These are phyloP conservation scores for Marchantia paleacea DNA, from an alignment of 225 moss, liverwort and hornwort species.

Conservation along the genomic window DNA sequence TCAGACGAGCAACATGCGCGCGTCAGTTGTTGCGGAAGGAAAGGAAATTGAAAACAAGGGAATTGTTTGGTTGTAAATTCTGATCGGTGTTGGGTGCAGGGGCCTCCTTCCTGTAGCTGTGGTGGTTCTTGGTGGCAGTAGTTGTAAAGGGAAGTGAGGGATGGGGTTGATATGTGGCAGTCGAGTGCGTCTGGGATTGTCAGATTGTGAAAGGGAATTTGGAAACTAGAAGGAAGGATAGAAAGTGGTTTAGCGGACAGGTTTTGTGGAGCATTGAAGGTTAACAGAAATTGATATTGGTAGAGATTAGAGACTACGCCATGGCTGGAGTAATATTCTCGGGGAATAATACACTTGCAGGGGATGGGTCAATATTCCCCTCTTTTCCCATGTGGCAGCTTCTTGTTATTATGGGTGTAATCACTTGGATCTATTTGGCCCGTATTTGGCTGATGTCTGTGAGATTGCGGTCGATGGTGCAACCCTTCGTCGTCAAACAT, in stretches of 20 bases:
- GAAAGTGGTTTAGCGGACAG: not conserved
- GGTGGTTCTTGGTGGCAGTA: not conserved
- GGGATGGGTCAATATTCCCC: constrained; percentile 30
- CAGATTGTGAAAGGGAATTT: too few species aligned
- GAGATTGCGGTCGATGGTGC: constrained; percentile 58
- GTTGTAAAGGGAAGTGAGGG: not conserved
- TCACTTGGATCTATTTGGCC: constrained; percentile 59
- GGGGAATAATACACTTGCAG: constrained; percentile 18
- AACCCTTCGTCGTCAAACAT: constrained; percentile 65
- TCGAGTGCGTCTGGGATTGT: not conserved
- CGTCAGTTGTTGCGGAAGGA: not conserved
- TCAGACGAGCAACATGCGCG: not conserved
- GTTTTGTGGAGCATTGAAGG: not conserved
- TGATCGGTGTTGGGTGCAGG: not conserved
- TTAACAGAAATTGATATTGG: not conserved
- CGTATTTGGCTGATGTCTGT: constrained; percentile 50
- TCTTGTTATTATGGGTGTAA: constrained; percentile 46
- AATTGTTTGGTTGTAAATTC: not conserved
- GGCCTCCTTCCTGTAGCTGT: not conserved
- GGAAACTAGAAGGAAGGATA: not conserved
- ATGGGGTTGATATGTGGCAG: not conserved
- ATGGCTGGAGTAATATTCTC: constrained; percentile 27
- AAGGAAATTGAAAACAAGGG: not conserved
- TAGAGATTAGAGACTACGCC: not conserved
- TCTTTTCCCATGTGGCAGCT: constrained; percentile 68